Evolutionary conservation across 805 yeast genomes (phyloP).

Genomic region (Pichia nakasei): DNA sequence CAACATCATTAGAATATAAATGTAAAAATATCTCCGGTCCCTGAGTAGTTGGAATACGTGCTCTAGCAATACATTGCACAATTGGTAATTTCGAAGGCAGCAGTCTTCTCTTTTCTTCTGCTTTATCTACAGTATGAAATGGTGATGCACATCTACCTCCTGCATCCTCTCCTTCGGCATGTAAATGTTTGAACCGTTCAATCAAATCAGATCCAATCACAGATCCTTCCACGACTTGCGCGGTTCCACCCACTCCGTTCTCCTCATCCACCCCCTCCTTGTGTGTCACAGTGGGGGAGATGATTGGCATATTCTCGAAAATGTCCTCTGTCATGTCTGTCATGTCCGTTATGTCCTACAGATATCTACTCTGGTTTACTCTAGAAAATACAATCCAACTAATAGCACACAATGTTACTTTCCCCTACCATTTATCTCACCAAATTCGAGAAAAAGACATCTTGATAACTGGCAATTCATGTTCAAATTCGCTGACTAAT

Average conservation of each 20-base stretch:
- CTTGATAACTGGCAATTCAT: background rate
- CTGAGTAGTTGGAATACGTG: constrained; percentile 90
- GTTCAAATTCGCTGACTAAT: constrained; percentile 2
- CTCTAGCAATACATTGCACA: constrained; percentile 86
- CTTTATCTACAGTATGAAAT: constrained; percentile 6
- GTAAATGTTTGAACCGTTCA: background rate
- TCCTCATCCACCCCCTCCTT: background rate
- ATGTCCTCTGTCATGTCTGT: constrained; percentile 6
- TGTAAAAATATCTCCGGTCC: constrained; percentile 94
- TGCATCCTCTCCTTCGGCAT: background rate
- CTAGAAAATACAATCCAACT: no score
- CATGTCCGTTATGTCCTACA: no score
- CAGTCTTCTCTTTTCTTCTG: constrained; percentile 27
- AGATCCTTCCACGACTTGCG: no score
- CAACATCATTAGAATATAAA: constrained; percentile 76
- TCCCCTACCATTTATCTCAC: no score
- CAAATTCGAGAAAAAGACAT: background rate
- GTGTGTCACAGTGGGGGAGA: constrained; percentile 29
- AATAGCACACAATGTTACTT: no score
- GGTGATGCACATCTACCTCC: constrained; percentile 1
- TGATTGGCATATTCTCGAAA: constrained; percentile 20
- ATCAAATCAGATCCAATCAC: background rate
- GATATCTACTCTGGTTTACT: no score
- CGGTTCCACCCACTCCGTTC: background rate
- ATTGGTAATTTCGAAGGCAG: constrained; percentile 54